Evolutionary conservation across 345 rosid genomes (phyloP).

Genomic region (Sapria himalayana): DNA sequence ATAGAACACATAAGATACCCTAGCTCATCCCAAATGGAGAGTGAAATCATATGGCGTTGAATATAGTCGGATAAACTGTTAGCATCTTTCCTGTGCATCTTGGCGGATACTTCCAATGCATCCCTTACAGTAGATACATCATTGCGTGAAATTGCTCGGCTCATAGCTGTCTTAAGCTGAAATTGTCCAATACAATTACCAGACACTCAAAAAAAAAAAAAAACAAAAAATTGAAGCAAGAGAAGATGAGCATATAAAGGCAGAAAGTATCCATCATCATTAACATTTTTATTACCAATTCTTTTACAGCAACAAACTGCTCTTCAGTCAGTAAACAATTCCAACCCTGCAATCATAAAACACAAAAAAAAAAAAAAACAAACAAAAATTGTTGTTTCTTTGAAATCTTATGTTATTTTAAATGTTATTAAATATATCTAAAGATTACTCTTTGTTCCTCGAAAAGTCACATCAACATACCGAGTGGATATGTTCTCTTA

Average conservation of each 20-base stretch:
- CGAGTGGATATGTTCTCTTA: slow-evolving; percentile 83
- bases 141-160: slow-evolving; percentile 82
- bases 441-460: too few species aligned
- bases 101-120: slow-evolving; percentile 97
- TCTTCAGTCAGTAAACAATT: slow-evolving; percentile 66
- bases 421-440: too few species aligned
- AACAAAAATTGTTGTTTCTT: too few species aligned
- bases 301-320: slow-evolving; percentile 96
- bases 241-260: too few species aligned
- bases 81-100: slow-evolving; percentile 79
- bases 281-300: slow-evolving; percentile 36
- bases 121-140: slow-evolving; percentile 77
- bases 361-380: too few species aligned
- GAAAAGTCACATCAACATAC: too few species aligned
- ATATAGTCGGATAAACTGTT: slow-evolving; percentile 80
- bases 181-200: not conserved
- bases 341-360: slow-evolving; percentile 58
- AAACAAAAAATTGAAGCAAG: too few species aligned
- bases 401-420: too few species aligned
- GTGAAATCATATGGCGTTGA: slow-evolving; percentile 81
- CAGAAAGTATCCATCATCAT: slow-evolving; percentile 17
- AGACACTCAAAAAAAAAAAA: too few species aligned
- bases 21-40: slow-evolving; percentile 94
- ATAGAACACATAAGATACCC: slow-evolving; percentile 22
- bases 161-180: slow-evolving; percentile 90